Evolutionary conservation across 495 filamentous ascomycete species (phyloP), one percentile per base, ranked within the genome.

Genomic region (Achaetomiella virescens): DNA sequence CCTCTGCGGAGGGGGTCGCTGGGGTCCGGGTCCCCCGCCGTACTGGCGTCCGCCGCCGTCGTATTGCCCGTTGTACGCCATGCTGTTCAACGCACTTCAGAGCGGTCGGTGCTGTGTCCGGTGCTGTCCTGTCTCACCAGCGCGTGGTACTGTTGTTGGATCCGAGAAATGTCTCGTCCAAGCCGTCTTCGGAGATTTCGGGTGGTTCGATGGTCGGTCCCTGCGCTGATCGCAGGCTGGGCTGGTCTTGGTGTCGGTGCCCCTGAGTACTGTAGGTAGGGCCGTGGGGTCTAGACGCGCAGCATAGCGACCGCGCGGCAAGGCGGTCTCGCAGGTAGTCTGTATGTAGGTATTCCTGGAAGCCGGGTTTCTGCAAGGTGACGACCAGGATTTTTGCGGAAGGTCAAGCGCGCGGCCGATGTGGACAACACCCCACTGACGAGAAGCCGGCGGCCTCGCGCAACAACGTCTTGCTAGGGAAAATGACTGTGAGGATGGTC

Each of bases 31-130:
- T 14, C 76, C 62, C 20, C 61, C 75, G 59, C 70, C 72, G 55
- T 79, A 78, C 6, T 70, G 75, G 18, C 74, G 74, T 60, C 75
- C 72, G 6, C 62, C 58, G 29, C 66, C 72, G 55, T 73, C 72
- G 48, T 78, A 80, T 53, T 74, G 72, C 27, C 67, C 66, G 48
- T 75, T 72, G 55, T 78, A 76, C 27, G 75, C 70, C 75, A 78
- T 78, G 58, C 45, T 42, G 29, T n/a, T 41, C 18, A 24, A 55
- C 25, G 44, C 44, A 40, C 55, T 20, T 6, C 42, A 49, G 58
- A 25, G 27, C 5, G 5, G 27, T 31, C 54, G 60, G 58, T 58
- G 38, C 55, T 45, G 9, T 48, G 38, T 24, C 22, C 15, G 40
- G 24, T 21, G 40, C 6, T 47, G 20, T 21, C 42, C 33, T 8